Evolutionary conservation across 768 basidiomycete species (phyloP).

Genomic region (Rhizopogon roseolus): DNA sequence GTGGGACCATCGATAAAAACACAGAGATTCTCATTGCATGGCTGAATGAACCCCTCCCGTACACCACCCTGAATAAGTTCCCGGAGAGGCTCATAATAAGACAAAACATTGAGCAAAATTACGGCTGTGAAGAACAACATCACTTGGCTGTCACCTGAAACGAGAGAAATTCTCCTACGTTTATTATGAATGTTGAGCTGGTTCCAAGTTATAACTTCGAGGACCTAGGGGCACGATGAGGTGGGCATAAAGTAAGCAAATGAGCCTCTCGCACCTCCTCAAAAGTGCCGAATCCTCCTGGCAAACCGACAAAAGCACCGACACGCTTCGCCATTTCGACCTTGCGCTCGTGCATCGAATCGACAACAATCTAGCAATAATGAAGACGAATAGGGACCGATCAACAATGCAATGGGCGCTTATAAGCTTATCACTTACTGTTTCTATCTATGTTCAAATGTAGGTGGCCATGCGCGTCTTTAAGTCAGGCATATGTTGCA

Average conservation of each 20-base stretch:
- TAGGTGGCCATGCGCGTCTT: neutral
- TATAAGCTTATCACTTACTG: constrained; percentile 16
- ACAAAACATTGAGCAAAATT: constrained; percentile 78
- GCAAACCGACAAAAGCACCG: constrained; percentile 81
- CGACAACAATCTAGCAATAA: constrained; percentile 53
- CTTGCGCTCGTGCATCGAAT: constrained; percentile 88
- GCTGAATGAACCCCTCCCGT: constrained; percentile 69
- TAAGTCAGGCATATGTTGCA: constrained; percentile 11
- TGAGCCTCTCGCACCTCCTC: constrained; percentile 60
- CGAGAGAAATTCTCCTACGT: constrained; percentile 40
- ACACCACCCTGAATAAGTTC: constrained; percentile 65
- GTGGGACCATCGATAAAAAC: constrained; percentile 73
- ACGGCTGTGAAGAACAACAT: constrained; percentile 49
- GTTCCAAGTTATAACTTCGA: constrained; percentile 94
- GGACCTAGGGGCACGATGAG: constrained; percentile 39
- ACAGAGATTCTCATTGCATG: constrained; percentile 56
- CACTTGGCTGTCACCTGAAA: neutral
- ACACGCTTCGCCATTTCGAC: constrained; percentile 83
- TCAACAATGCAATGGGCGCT: constrained; percentile 1
- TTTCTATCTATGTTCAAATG: constrained; percentile 21
- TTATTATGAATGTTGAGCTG: constrained; percentile 86
- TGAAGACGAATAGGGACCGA: neutral
- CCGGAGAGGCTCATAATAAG: constrained; percentile 82
- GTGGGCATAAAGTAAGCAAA: constrained; percentile 1
- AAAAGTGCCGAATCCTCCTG: constrained; percentile 93